Evolutionary conservation across 179 eudicot genomes (phyloP), one percentile per base, ranked within the genome.

Genomic region (Dionaea muscipula): DNA sequence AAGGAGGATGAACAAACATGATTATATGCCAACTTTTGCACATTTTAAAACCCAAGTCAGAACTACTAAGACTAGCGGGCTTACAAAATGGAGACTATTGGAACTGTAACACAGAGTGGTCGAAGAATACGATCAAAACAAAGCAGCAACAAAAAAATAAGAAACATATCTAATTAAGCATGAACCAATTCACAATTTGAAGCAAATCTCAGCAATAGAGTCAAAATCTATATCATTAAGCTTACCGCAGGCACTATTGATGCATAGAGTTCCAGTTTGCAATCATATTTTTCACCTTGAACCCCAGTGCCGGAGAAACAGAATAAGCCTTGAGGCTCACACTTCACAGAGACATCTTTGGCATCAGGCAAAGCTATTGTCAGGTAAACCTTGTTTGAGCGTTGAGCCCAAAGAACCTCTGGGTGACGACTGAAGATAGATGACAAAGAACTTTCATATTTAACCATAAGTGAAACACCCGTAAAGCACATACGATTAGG

Each of bases 351-450:
- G 59, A 87, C 71, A 65, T 87, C 77, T 66, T 76, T 84, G 61
- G 94, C 90, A 68, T 87, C 94, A 4, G 84, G 94, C 50, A 87
- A 63, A 26, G 81, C 70, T 19, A 87, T 70, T 20, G 96, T 84
- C 59, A 87, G 69, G 69, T 78, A 84, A 38, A 84, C 65, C 74
- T 78, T 82, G 51, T 80, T 79, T 10, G 85, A 72, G 46, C 90
- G 84, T 56, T 87, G 94, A 45, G 96, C 96, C 96, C 94, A 84
- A 51, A 86, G 85, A 68, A 83, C 69, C 59, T 81, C 88, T 0
- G 95, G 93, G 38, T 74, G 72, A 41, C 83, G 77, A 68, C 87
- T 87, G 80, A 49, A 43, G 20, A 43, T 43, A 31, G 12, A n/a
- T 16, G 22, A 4, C 21, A 43, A 7, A 43, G 44, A 17, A 43